phyloP scores from a whole-genome alignment of 192 early-diverging fungal genomes.

The Chytriomyces sp. region DNA sequence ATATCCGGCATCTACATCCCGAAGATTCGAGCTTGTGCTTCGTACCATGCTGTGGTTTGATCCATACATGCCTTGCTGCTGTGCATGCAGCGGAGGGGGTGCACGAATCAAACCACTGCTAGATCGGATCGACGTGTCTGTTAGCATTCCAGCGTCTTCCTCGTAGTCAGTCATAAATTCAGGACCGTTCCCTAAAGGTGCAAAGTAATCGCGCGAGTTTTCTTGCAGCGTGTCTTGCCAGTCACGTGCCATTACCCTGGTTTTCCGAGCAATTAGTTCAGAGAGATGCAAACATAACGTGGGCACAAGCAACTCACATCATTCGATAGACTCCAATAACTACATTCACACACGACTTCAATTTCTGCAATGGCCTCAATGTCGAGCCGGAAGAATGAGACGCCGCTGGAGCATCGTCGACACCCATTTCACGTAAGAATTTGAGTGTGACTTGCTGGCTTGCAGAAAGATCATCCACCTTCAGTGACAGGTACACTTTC shows the following conservation, averaged over 20 bases:
- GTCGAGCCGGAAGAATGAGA: neutral
- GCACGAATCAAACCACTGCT: neutral
- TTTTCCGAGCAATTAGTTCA: neutral
- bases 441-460: slow-evolving; percentile 37
- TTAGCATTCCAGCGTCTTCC: slow-evolving; percentile 27
- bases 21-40: neutral
- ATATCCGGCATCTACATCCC: neutral
- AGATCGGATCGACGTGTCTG: slow-evolving; percentile 13
- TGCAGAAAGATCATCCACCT: slow-evolving; percentile 46
- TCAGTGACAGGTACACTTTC: slow-evolving; percentile 50
- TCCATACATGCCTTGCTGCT: neutral
- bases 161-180: neutral
- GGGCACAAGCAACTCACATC: slow-evolving; percentile 28
- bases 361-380: slow-evolving; percentile 24
- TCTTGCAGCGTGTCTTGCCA: slow-evolving; percentile 39
- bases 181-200: neutral
- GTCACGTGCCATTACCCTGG: slow-evolving; percentile 34
- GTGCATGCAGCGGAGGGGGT: neutral
- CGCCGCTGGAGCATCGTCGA: slow-evolving; percentile 10
- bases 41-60: neutral
- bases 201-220: slow-evolving; percentile 31
- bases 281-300: neutral
- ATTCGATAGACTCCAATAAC: slow-evolving; percentile 41
- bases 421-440: slow-evolving; percentile 39
- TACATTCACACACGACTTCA: slow-evolving; percentile 32